Base-by-base conservation (phyloP, 495 filamentous ascomycete species). In the Neurospora sp. region DNA sequence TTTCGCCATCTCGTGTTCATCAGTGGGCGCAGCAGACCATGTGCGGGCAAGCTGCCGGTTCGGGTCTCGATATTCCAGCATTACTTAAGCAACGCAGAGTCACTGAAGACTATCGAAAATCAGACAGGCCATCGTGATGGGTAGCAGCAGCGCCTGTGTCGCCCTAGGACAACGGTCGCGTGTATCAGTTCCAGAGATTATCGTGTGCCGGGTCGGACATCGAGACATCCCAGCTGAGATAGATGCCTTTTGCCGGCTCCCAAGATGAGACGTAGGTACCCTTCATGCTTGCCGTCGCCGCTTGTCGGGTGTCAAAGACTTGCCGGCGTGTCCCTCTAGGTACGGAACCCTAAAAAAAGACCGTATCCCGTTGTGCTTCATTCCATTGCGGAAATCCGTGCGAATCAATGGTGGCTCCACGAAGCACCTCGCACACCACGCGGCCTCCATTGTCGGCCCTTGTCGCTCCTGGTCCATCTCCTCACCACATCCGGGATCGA, bases 401-500 rank as follows among this genome's bases (percentile, higher is more conserved):
- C 53, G 53, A 35, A 65, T 35, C 53, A 65, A 61, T 61, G 53
- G 69, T 59, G 18, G 68, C 71, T 72, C 44, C 72, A 72, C 70
- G 76, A 75, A 74, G 70, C 68, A 72, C 40, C 41, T 72, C 75
- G 40, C 48, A 68, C 70, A 72, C 76, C 76, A 73, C 74, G 70
- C 74, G 73, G 72, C 76, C 61, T 71, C 65, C 65, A 22, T 74
- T 20, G 53, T 35, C 53, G 27, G 53, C 27, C 53, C 53, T 65
- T 61, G 53, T 65, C 14, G 53, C 27, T 65, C 53, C 53, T 35
- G 35, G 53, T 27, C 53, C 53, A 65, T 65, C 53, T 61, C 41
- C 61, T 41, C 71, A 45, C 74, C 75, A 74, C 73, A 75, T 77
- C 71, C 77, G 75, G 53, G 77, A 78, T 71, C 76, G 74, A 77